phyloP scores from a whole-genome alignment of 495 filamentous ascomycete species.

The Penicillium alfredii region DNA sequence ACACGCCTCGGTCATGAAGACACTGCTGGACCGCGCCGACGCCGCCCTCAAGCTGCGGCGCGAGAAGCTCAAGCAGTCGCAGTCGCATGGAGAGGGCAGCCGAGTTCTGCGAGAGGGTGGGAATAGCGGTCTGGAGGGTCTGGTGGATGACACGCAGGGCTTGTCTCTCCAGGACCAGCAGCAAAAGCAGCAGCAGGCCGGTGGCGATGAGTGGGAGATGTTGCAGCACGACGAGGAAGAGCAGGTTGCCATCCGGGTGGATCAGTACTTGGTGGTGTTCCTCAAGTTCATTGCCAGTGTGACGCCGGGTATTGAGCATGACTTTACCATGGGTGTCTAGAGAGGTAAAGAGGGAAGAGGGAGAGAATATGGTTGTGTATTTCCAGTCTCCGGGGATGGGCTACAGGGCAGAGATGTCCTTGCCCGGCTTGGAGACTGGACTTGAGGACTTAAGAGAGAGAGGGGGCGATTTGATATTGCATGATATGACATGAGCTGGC shows the following conservation, averaged over 20 bases:
- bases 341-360: no score
- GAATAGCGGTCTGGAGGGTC: conserved; percentile 54
- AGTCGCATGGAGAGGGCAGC: conserved; percentile 38
- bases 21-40: conserved; percentile 88
- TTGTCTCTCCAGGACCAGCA: conserved; percentile 36
- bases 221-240: conserved; percentile 63
- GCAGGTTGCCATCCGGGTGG: conserved; percentile 86
- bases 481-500: conserved; percentile 19
- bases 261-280: conserved; percentile 97
- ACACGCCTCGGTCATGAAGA: conserved; percentile 97
- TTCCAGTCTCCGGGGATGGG: no score
- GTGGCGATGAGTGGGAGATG: conserved; percentile 84
- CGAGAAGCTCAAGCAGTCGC: conserved; percentile 61
- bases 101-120: conserved; percentile 37
- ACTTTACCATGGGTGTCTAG: conserved; percentile 97
- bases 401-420: no score
- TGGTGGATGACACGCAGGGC: conserved; percentile 55
- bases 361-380: no score
- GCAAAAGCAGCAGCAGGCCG: conserved; percentile 44
- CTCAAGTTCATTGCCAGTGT: conserved; percentile 98
- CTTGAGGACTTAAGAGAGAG: no score
- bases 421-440: no score
- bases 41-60: conserved; percentile 84
- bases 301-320: conserved; percentile 94
- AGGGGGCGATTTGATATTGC: conserved; percentile 8